Base-by-base conservation (phyloP, 2,329 filamentous ascomycete species). In the Conoideocrella luteorostrata region DNA sequence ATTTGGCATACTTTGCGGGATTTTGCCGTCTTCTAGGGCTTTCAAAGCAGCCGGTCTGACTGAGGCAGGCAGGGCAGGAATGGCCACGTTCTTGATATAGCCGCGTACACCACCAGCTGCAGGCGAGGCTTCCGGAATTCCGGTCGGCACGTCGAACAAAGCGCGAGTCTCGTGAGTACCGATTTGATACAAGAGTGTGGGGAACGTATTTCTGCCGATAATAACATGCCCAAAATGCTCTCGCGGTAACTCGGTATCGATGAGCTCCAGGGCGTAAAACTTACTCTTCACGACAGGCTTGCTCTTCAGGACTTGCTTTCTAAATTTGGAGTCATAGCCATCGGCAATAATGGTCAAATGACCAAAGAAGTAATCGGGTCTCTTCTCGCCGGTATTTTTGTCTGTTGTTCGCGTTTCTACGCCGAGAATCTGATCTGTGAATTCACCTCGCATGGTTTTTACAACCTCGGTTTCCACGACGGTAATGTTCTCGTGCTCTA, bases 161-260 rank as follows among this genome's bases (percentile, higher is more conserved):
- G 85, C 86, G 51, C 93, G 82, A 2, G 93, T 98, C 69, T 97
- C 93, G 67, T 86, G 90, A 4, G 88, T 86, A 59, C 93, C 91
- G 61, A 98, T 98, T 68, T 97, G 93, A 71, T 98, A 98, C 46
- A 98, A 78, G 20, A 98, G 80, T 26, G 95, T 80, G 1, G 93
- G 91, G 26, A 40, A 47, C 48, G 64, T 72, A 36, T 79, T 77
- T 50, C 87, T 78, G 55, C 84, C 84, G 49, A 98, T 85, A 43
- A 96, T 74, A 51, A 98, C 91, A 64, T 95, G 89, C 17, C 91
- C 93, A 61, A 88, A 87, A 49, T 81, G 71, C 2, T 82, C 78
- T 41, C 77, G 72, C 2, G 89, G 88, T 9, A 97, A 77, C 20
- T 82, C 75, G 45, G 86, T 88, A 63, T 97, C 90, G 58, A 93